Conservation (phyloP, 2,329 filamentous ascomycete species). For the Coniochaeta sp. region DNA sequence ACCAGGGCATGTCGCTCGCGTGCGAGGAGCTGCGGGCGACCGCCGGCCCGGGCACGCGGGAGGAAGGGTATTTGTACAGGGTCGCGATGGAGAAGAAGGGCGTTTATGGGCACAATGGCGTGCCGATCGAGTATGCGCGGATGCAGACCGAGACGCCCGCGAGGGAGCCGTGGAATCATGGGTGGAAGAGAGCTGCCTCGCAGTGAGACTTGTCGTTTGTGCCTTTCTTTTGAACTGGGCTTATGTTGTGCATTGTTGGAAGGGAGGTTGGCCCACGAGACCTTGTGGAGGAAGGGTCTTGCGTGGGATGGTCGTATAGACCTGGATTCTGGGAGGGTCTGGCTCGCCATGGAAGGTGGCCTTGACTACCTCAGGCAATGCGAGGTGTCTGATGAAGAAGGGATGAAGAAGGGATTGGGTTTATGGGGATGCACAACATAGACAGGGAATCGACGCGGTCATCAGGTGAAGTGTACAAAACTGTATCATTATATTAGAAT, state of each 20-base stretch:
- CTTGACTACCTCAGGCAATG: too few relatives aligned
- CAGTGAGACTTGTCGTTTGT: neutral
- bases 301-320: neutral
- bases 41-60: conserved; percentile 46
- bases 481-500: neutral
- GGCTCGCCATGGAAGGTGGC: neutral
- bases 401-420: neutral
- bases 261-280: neutral
- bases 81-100: conserved; percentile 89
- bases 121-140: conserved; percentile 89
- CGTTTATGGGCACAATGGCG: conserved; percentile 61
- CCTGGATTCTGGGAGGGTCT: neutral
- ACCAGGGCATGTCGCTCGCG: conserved; percentile 74
- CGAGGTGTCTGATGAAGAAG: neutral
- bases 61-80: conserved; percentile 70
- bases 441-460: neutral
- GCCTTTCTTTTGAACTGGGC: neutral
- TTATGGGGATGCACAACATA: neutral
- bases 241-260: neutral
- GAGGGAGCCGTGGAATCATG: conserved; percentile 82
- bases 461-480: neutral
- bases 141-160: conserved; percentile 77
- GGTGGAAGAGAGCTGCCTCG: conserved; percentile 60
- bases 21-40: conserved; percentile 73
- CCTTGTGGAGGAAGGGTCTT: neutral